These are phyloP conservation scores for Neurospora sp. DNA, from an alignment of 495 filamentous ascomycete species.

Conservation along the genomic window DNA sequence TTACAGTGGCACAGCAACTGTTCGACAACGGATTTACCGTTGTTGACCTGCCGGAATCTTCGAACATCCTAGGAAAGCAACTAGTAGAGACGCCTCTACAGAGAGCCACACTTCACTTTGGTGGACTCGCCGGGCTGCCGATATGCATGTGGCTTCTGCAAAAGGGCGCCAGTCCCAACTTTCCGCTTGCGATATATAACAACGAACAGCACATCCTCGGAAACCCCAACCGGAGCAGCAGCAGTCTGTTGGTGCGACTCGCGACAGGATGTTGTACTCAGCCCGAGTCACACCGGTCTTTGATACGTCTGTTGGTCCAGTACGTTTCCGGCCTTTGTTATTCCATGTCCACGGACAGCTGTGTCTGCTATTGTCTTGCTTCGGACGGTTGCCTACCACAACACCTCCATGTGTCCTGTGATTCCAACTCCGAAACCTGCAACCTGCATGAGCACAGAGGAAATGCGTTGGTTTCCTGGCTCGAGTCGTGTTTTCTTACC, in stretches of 20 bases:
- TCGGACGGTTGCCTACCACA: neutral
- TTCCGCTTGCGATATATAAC: neutral
- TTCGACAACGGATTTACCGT: neutral
- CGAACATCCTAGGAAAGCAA: no score
- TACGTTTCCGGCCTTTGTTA: neutral
- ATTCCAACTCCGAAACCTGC: neutral
- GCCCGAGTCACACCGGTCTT: neutral
- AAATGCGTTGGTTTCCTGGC: neutral
- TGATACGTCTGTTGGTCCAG: neutral
- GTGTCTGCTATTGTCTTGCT: neutral
- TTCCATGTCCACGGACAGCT: neutral
- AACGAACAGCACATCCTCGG: neutral
- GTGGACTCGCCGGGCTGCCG: neutral
- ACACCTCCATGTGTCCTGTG: neutral
- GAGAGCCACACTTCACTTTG: rapidly evolving
- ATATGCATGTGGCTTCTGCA: neutral
- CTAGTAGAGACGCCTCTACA: neutral
- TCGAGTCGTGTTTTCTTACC: neutral
- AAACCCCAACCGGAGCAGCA: neutral
- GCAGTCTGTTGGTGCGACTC: neutral
- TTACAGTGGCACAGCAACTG: neutral
- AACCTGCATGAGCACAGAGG: neutral
- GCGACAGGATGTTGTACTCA: neutral
- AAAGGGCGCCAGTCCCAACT: neutral
- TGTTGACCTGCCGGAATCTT: neutral